Conservation (phyloP, 306 rosid species). For the Notholithocarpus densiflorus region DNA sequence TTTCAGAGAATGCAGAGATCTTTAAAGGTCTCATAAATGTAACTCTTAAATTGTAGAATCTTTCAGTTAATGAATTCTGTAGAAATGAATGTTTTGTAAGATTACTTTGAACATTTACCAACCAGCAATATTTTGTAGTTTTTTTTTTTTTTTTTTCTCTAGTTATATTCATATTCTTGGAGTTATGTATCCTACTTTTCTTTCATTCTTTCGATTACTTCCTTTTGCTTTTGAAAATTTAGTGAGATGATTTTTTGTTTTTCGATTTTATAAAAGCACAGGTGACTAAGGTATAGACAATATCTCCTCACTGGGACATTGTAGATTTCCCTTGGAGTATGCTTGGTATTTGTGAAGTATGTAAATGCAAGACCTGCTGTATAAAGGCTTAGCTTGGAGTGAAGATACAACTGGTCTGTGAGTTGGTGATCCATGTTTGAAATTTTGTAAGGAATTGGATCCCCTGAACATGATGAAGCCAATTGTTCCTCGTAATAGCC, state of each 20-base stretch:
- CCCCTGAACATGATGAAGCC: conserved; percentile 50
- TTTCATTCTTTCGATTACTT: background rate
- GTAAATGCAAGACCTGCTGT: conserved; percentile 75
- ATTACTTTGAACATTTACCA: too few relatives aligned
- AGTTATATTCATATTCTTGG: background rate
- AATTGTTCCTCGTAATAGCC: conserved; percentile 77
- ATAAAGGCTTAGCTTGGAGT: conserved; percentile 75
- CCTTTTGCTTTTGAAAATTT: background rate
- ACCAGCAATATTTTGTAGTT: too few relatives aligned
- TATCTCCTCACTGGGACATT: conserved; percentile 68
- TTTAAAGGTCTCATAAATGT: too few relatives aligned
- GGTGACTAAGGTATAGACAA: conserved; percentile 72
- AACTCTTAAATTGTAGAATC: too few relatives aligned
- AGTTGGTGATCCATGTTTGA: conserved; percentile 69
- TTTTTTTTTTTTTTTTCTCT: too few relatives aligned
- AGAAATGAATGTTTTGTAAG: too few relatives aligned
- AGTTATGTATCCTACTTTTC: background rate
- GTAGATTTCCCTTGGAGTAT: conserved; percentile 93
- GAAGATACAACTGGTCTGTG: conserved; percentile 79
- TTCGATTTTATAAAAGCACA: conserved; percentile 20
- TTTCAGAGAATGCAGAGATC: too few relatives aligned
- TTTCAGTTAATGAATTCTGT: too few relatives aligned
- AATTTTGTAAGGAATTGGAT: conserved; percentile 55
- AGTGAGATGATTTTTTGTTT: background rate
- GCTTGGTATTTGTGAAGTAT: conserved; percentile 82